Evolutionary conservation across 208 protist genomes (phyloP).

Genomic region (Trypanosoma brucei): DNA sequence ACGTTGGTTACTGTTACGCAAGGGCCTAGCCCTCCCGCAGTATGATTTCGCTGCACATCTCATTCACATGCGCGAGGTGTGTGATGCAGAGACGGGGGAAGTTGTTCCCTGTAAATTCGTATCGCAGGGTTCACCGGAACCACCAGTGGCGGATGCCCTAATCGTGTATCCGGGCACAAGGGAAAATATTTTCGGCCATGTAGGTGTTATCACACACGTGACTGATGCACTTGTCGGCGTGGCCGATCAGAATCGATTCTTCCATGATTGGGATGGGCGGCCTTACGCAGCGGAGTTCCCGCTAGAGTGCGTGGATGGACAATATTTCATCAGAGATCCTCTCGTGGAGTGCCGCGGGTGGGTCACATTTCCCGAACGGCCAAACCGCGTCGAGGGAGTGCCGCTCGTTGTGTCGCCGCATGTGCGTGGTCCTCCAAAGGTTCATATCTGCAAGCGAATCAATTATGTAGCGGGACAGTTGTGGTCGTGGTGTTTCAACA

Average conservation of each 20-base stretch:
- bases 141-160: conserved; percentile 47
- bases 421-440: conserved; percentile 6
- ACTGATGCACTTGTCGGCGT: conserved; percentile 42
- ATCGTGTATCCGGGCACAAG: conserved; percentile 72
- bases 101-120: conserved; percentile 46
- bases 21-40: conserved; percentile 52
- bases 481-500: conserved; percentile 10
- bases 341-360: conserved; percentile 62
- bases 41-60: conserved; percentile 14
- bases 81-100: conserved; percentile 22
- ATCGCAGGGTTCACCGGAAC: conserved; percentile 40
- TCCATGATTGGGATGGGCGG: conserved; percentile 52
- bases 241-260: conserved; percentile 81
- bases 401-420: conserved; percentile 3
- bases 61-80: conserved; percentile 12
- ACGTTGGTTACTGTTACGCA: conserved; percentile 62
- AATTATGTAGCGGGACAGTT: conserved; percentile 12
- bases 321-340: conserved; percentile 59
- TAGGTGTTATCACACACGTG: conserved; percentile 75
- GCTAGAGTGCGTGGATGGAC: conserved; percentile 32
- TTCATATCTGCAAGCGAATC: conserved; percentile 5
- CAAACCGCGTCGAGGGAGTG: conserved; percentile 15
- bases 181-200: conserved; percentile 67
- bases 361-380: conserved; percentile 28
- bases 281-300: conserved; percentile 52